Evolutionary conservation across 2,329 filamentous ascomycete genomes (phyloP), one percentile per base, ranked within the genome.

Genomic region (Pseudocercospora crystallina): DNA sequence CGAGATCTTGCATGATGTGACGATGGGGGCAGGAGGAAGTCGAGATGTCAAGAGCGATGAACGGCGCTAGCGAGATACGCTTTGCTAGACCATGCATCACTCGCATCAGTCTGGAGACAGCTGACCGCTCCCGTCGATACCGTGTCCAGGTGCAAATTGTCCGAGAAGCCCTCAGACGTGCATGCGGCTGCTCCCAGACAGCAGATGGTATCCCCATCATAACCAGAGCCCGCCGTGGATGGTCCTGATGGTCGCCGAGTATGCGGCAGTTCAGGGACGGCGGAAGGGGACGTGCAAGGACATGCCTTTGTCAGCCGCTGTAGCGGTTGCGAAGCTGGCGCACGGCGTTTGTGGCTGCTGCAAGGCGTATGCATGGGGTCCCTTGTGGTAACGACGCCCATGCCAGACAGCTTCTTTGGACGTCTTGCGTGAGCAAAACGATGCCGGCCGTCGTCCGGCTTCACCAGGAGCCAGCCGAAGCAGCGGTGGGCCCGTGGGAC

Each of bases 351-450:
- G 62, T 64, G 62, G 64, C 64, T 57, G 50, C 50, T 57, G 60
- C 61, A 58, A 56, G 58, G 60, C 54, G 57, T 40, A 54, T 66
- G 64, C 64, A 65, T 46, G 36, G 48, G 50, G 59, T 61, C 57
- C 45, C 40, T 57, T 64, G 49, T 39, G 58, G 61, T 40, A 52
- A 35, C 31, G 8, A 32, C 26, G 33, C 36, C 44, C 52, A 48
- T 53, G 43, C 54, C 41, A 15, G 17, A 52, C 49, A 39, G 54
- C 56, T 59, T 51, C 56, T 58, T 57, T 43, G n/a, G 38, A 60
- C 56, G 31, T 55, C 54, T 30, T 47, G 46, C 44, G 44, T 54
- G 49, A 41, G 20, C 42, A 37, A 40, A 48, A 39, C n/a, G 44
- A 52, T 49, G 53, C 53, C 44, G 48, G 53, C 45, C 53, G 34